These are phyloP conservation scores for Halophytophthora polymorphica DNA, from an alignment of 352 stramenopile species.

Conservation along the genomic window DNA sequence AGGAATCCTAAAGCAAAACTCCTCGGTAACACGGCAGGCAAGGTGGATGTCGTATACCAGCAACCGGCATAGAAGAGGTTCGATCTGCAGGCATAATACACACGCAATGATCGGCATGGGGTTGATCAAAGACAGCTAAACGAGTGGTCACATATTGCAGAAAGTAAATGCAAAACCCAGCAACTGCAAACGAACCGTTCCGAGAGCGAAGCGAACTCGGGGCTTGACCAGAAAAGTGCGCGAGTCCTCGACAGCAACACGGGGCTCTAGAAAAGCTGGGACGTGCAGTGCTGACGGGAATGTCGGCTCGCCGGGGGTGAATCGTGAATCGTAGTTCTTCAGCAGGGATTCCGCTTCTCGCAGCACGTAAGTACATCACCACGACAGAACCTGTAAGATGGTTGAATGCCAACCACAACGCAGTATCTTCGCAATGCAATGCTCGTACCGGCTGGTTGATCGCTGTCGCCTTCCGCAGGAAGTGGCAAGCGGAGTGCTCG, in stretches of 20 bases:
- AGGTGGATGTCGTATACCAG: conserved; percentile 60
- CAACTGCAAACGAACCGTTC: conserved; percentile 27
- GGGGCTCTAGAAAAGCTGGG: conserved; percentile 39
- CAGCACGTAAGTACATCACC: not conserved
- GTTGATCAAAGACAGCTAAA: too few species aligned
- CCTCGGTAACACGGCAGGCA: conserved; percentile 54
- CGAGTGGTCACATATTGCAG: not conserved
- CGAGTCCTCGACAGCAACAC: conserved; percentile 47
- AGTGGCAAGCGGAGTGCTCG: conserved; percentile 25
- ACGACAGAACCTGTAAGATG: not conserved
- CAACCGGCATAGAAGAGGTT: conserved; percentile 57
- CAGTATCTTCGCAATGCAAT: too few species aligned
- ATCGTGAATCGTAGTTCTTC: conserved; percentile 68
- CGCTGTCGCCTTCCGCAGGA: not conserved
- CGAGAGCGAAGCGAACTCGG: conserved; percentile 47
- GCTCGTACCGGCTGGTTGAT: conserved; percentile 12
- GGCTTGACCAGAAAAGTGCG: conserved; percentile 41
- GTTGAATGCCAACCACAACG: not conserved
- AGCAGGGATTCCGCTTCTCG: conserved; percentile 35
- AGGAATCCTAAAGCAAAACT: conserved; percentile 57
- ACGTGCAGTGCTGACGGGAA: conserved; percentile 41
- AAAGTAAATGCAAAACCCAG: not conserved
- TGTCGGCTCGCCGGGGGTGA: conserved; percentile 30
- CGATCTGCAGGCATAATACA: conserved; percentile 32
- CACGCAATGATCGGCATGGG: too few species aligned